A percentile compares a stretch with the other conserved stretches of the same genome.
These are phyloP conservation scores for Candida krabiensis DNA, from an alignment of 805 yeast species.

Conservation along the genomic window DNA sequence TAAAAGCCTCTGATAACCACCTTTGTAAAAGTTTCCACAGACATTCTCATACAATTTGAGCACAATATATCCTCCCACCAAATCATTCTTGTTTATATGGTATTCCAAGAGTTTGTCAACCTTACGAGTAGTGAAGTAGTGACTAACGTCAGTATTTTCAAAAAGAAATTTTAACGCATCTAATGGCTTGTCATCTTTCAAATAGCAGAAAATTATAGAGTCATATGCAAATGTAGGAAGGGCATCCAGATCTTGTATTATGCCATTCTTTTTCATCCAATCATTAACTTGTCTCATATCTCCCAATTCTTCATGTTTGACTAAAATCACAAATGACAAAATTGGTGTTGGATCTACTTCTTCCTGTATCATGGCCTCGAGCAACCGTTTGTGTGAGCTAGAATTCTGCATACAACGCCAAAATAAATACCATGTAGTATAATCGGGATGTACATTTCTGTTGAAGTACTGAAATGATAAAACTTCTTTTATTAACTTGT, in stretches of 20 bases:
- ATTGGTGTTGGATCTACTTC: conserved; percentile 5
- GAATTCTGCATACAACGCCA: background rate
- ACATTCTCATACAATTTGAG: conserved; percentile 2
- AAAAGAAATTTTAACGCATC: conserved; percentile 5
- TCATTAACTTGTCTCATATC: conserved; percentile 3
- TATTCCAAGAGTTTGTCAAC: conserved; percentile 4
- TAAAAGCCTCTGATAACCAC: background rate
- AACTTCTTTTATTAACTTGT: background rate
- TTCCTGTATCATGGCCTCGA: conserved; percentile 4
- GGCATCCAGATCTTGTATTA: background rate
- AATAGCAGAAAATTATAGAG: conserved; percentile 5
- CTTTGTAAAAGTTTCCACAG: background rate
- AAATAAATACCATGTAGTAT: conserved; percentile 8
- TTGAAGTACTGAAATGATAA: background rate
- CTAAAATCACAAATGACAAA: background rate
- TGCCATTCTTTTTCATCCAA: conserved; percentile 4
- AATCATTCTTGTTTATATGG: conserved; percentile 3
- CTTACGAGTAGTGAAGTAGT: conserved; percentile 1
- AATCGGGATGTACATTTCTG: conserved; percentile 5
- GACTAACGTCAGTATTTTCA: background rate
- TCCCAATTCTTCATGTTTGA: background rate
- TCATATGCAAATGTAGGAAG: background rate
- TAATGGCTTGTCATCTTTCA: conserved; percentile 2
- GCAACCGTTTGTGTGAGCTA: background rate
- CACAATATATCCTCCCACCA: conserved; percentile 1